These are phyloP conservation scores for Linum trigynum DNA, from an alignment of 345 rosid species.

Conservation along the genomic window DNA sequence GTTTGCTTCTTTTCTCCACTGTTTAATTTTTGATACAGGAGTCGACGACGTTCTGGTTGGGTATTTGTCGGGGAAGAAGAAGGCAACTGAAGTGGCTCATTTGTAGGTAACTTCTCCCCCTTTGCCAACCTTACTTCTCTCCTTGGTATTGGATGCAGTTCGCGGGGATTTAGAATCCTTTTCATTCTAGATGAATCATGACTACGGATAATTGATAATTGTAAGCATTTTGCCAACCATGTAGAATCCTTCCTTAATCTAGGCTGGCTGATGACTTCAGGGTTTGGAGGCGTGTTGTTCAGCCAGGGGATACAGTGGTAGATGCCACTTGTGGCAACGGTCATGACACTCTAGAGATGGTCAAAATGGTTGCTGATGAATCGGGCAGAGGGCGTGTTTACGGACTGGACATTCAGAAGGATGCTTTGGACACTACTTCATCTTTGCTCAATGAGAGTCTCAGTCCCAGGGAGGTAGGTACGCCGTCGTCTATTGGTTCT, in stretches of 20 bases:
- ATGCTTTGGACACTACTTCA: slow-evolving; percentile 49
- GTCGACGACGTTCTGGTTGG: slow-evolving; percentile 57
- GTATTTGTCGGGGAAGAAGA: slow-evolving; percentile 69
- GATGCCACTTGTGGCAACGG: slow-evolving; percentile 97
- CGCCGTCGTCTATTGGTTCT: background rate
- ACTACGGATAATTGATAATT: background rate
- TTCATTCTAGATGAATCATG: background rate
- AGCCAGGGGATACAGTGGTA: slow-evolving; percentile 55
- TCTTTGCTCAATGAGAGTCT: slow-evolving; percentile 41
- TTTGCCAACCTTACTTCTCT: background rate
- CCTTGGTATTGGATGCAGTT: background rate
- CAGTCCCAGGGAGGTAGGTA: slow-evolving; percentile 44
- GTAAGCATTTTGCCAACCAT: no score
- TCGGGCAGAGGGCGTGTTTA: slow-evolving; percentile 56
- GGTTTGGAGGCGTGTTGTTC: slow-evolving; percentile 67
- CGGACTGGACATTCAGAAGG: slow-evolving; percentile 68
- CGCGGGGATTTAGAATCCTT: background rate
- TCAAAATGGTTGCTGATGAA: slow-evolving; percentile 56
- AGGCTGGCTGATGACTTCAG: slow-evolving; percentile 21
- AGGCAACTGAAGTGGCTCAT: slow-evolving; percentile 91
- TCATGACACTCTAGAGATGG: slow-evolving; percentile 65
- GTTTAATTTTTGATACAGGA: slow-evolving; percentile 33
- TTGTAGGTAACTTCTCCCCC: slow-evolving; percentile 39
- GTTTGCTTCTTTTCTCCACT: background rate
- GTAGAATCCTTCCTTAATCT: no score